Base-by-base conservation (phyloP, 148 eudicot genomes). In the Fagopyrum homotropicum region DNA sequence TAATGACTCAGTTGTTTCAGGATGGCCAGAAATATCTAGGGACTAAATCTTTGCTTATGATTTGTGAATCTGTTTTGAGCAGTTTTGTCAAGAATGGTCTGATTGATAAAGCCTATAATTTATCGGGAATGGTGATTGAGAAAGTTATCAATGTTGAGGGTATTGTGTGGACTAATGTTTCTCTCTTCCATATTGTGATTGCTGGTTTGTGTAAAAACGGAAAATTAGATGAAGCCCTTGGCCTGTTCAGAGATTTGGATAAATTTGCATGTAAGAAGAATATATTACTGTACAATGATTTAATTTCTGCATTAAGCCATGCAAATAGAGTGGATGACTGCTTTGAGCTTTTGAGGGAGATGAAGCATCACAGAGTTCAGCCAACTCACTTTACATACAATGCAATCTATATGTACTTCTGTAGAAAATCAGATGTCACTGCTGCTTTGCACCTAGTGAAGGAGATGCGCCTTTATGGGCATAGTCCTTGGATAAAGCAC, bases 401-500 rank as follows among this genome's bases (percentile, higher is more conserved):
- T 69, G 79, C 87, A 63, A 78, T 90, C 68, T 85, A 88, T 77
- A 86, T 87, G 45, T 81, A 80, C 76, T 85, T 76, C 46, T 92
- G 97, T 77, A 84, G 89, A 78, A 80, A 79, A 75, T 85, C 73
- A 78, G 93, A 91, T 80, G 82, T 79, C 40, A 59, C n/a, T 72
- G 91, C 83, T 79, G 97, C 97, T 54, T 66, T 80, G 54, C 76
- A 46, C 77, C 70, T 89, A 69, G 69, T 91, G 77, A 88, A 78
- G 75, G 93, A 93, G 76, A 91, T 93, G 93, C 87, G 94, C 74
- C 45, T 73, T 73, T 50, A 79, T 80, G 90, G 88, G 74, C 89
- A 89, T 76, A 83, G 89, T 60, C 98, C 98, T 11, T 91, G 98
- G 98, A 93, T 91, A 77, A 93, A 93, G 76, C 76, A 93, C 79